A percentile compares a stretch with the other conserved stretches of the same genome.
phyloP scores from a whole-genome alignment of 805 yeast genomes.

The Yamadazyma takamatsuzukensis region DNA sequence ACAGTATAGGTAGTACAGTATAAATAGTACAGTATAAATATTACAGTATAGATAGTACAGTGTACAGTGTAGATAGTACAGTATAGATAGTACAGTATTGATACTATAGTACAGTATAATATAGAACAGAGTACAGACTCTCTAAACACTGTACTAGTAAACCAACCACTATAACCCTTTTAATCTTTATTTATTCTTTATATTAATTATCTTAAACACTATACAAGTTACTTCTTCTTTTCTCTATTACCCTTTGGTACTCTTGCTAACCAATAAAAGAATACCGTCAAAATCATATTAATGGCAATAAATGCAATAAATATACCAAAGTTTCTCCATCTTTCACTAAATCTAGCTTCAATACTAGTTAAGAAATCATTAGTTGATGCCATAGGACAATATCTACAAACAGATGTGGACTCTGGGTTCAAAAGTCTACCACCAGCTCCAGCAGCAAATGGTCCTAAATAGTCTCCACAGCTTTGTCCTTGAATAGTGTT shows the following conservation, averaged over 20 bases:
- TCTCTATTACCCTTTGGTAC: constrained; percentile 62
- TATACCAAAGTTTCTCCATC: constrained; percentile 68
- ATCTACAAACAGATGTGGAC: constrained; percentile 56
- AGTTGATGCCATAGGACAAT: constrained; percentile 57
- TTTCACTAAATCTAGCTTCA: constrained; percentile 42
- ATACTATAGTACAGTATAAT: constrained; percentile 20
- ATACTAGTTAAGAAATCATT: constrained; percentile 53
- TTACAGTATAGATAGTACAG: too few relatives aligned
- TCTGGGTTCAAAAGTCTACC: constrained; percentile 45
- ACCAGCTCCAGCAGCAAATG: constrained; percentile 22
- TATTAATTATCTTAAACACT: too few relatives aligned
- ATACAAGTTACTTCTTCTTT: constrained; percentile 26
- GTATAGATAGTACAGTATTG: too few relatives aligned
- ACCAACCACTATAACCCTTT: neutral
- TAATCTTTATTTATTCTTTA: neutral
- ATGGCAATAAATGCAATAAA: constrained; percentile 36
- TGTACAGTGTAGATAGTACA: too few relatives aligned
- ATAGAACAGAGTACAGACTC: constrained; percentile 22
- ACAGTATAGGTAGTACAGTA: too few relatives aligned
- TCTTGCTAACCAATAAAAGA: constrained; percentile 61
- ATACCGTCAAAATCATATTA: constrained; percentile 28
- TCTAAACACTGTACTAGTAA: neutral
- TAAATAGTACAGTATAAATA: too few relatives aligned
- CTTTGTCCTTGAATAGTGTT: constrained; percentile 23
- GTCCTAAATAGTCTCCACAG: constrained; percentile 27